These are phyloP conservation scores for Tremellales sp. DNA, from an alignment of 1,284 basidiomycete genomes.

Conservation along the genomic window DNA sequence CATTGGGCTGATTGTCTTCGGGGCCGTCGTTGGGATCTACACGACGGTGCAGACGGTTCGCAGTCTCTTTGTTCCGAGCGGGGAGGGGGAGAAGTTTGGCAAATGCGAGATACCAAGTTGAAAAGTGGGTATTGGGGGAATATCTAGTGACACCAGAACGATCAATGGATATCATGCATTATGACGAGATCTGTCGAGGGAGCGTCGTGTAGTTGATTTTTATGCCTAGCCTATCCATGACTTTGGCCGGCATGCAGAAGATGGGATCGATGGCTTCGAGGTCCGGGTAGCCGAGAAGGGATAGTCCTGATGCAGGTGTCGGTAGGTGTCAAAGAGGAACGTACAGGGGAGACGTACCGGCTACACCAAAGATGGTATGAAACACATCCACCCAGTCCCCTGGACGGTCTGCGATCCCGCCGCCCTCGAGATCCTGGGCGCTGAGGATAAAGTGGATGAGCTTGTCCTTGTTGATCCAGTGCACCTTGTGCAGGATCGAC, in stretches of 20 bases:
- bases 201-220: slow-evolving; percentile 35
- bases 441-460: slow-evolving; percentile 76
- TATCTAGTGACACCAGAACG: too few species aligned
- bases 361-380: slow-evolving; percentile 89
- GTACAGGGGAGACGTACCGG: slow-evolving; percentile 56
- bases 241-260: slow-evolving; percentile 85
- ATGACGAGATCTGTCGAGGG: slow-evolving; percentile 21
- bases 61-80: slow-evolving; percentile 35
- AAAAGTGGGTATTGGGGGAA: too few species aligned
- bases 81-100: slow-evolving; percentile 31
- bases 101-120: slow-evolving; percentile 42
- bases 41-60: slow-evolving; percentile 54
- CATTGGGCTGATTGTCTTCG: slow-evolving; percentile 75
- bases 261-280: slow-evolving; percentile 84
- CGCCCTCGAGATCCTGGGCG: slow-evolving; percentile 85
- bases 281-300: slow-evolving; percentile 81
- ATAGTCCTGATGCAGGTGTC: slow-evolving; percentile 59
- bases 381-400: slow-evolving; percentile 95
- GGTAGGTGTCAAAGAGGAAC: slow-evolving; percentile 1
- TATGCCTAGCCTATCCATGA: slow-evolving; percentile 67
- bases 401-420: slow-evolving; percentile 91
- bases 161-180: too few species aligned
- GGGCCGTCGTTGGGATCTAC: slow-evolving; percentile 73
- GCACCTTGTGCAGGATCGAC: slow-evolving; percentile 74
- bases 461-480: slow-evolving; percentile 89